Conservation (phyloP, 352 stramenopile species). For the Pythium oligandrum region DNA sequence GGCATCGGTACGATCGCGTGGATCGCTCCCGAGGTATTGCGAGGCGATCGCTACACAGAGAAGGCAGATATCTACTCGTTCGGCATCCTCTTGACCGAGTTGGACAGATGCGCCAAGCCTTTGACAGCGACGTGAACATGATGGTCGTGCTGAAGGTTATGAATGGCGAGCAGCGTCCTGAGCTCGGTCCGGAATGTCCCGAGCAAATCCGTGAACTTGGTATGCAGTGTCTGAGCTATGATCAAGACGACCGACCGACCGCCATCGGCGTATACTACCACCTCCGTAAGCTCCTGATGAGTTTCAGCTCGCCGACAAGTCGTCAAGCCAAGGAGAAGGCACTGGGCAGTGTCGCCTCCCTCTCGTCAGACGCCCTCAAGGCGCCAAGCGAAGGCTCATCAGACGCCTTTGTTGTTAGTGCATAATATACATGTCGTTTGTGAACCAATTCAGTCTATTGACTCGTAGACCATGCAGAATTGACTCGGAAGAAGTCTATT, state of each 20-base stretch:
- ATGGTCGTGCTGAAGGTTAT: slow-evolving; percentile 75
- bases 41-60: slow-evolving; percentile 80
- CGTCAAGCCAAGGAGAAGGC: no score
- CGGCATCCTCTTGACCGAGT: slow-evolving; percentile 70
- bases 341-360: no score
- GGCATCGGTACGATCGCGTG: slow-evolving; percentile 83
- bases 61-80: slow-evolving; percentile 87
- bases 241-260: slow-evolving; percentile 55
- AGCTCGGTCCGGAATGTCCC: slow-evolving; percentile 49
- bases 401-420: no score
- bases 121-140: slow-evolving; percentile 63
- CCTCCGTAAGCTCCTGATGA: slow-evolving; percentile 57
- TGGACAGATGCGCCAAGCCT: slow-evolving; percentile 65
- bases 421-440: no score
- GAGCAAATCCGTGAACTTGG: slow-evolving; percentile 64
- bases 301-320: no score
- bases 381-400: no score
- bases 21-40: slow-evolving; percentile 77
- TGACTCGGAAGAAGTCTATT: no score
- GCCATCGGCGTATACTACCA: slow-evolving; percentile 75
- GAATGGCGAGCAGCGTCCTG: slow-evolving; percentile 51
- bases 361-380: no score
- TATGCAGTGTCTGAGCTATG: slow-evolving; percentile 57
- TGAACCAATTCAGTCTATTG: no score
- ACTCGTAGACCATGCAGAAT: no score